Base-by-base conservation (phyloP, 306 rosid genomes). In the Vicia sativa region DNA sequence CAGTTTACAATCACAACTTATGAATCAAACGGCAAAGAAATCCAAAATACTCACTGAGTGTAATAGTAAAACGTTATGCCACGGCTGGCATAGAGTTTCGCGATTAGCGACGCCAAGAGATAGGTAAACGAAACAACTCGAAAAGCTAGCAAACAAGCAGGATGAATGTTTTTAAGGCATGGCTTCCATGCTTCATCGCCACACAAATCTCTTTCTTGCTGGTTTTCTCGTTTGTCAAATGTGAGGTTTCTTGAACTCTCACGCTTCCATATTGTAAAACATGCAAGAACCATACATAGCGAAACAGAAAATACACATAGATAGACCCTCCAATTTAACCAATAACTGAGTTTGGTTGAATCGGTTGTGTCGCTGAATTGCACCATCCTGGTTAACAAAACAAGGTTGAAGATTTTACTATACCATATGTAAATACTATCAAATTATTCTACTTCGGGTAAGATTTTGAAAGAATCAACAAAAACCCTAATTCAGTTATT, bases 291-390 rank as follows among this genome's bases (percentile, higher is more conserved):
- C 71, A 80, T 55, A 29, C 96, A 76, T 44, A 84, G 59, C 4
- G 82, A 74, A 37, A 91, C 90, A 81, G 77, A 82, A 73, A 69
- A 65, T 55, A 84, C 74, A 78, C 91, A 85, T 25, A 83, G 35
- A 21, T 71, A 77, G 41, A 80, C 74, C 78, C 96, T 85, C 97
- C 96, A 91, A 62, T 80, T 82, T 72, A 89, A 53, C 97, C 95
- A 91, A 76, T 87, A 91, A 74, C 87, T 74, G 43, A 79, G 84
- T 73, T 69, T 67, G 18, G 89, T 85, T 37, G 88, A 56, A 70
- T 83, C 85, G 5, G 50, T 49, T 26, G 77, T 26, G 57, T 34
- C 78, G 42, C 69, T 77, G 37, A 39, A 77, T 80, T 63, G 76
- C 96, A 91, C 86, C 83, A 85, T 86, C 83, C 87, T 86, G 86